phyloP scores from a whole-genome alignment of 1,139 yeast species.

The Zygosaccharomyces sapae region DNA sequence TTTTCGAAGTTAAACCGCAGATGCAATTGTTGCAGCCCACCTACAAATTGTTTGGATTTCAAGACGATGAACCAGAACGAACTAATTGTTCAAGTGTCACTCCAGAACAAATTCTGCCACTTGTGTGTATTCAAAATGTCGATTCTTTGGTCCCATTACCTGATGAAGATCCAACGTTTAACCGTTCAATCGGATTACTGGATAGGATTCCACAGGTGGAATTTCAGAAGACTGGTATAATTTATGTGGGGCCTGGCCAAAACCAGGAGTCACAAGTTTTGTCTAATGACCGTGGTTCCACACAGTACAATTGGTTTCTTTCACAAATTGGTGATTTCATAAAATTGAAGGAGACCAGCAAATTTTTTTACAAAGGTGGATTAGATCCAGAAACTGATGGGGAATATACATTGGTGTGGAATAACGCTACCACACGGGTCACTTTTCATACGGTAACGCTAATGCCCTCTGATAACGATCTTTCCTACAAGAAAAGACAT shows the following conservation, averaged over 20 bases:
- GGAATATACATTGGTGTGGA: slow-evolving; percentile 69
- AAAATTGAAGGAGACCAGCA: slow-evolving; percentile 49
- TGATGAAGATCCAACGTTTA: slow-evolving; percentile 7
- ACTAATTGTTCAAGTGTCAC: neutral
- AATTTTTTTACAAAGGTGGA: slow-evolving; percentile 67
- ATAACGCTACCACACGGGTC: slow-evolving; percentile 65
- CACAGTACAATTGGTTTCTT: slow-evolving; percentile 56
- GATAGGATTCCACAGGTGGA: slow-evolving; percentile 78
- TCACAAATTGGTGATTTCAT: slow-evolving; percentile 56
- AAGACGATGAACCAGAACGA: neutral
- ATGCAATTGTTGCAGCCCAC: slow-evolving; percentile 3
- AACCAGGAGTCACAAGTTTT: slow-evolving; percentile 59
- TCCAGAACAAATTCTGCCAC: slow-evolving; percentile 11
- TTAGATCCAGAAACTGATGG: slow-evolving; percentile 72
- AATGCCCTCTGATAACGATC: slow-evolving; percentile 60
- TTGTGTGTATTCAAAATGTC: slow-evolving; percentile 6
- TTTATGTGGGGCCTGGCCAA: slow-evolving; percentile 72
- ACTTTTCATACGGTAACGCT: slow-evolving; percentile 76
- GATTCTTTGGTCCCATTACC: slow-evolving; percentile 10
- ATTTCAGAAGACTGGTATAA: slow-evolving; percentile 72
- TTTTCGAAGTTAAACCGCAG: slow-evolving; percentile 8
- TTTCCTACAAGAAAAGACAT: slow-evolving; percentile 69
- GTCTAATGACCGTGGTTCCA: slow-evolving; percentile 61
- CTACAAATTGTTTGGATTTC: slow-evolving; percentile 11
- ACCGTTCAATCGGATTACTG: slow-evolving; percentile 57